These are phyloP conservation scores for Suillus fuscotomentosus DNA, from an alignment of 768 basidiomycete species.

Conservation along the genomic window DNA sequence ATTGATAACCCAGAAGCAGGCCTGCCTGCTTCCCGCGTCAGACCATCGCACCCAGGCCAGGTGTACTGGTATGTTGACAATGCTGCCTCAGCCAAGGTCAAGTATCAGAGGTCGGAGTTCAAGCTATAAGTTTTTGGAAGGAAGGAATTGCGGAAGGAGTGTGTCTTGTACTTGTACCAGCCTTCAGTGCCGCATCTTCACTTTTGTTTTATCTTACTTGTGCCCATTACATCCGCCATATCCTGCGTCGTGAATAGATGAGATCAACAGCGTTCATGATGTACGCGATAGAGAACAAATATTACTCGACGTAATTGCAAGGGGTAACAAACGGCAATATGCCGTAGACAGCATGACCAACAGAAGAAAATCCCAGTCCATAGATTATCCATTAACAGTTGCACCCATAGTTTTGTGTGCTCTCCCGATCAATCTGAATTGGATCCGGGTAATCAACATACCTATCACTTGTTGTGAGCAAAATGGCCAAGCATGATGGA, in stretches of 20 bases:
- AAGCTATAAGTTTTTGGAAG: conserved; percentile 40
- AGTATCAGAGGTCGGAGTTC: conserved; percentile 56
- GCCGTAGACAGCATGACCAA: conserved; percentile 24
- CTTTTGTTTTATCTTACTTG: conserved; percentile 12
- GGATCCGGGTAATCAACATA: conserved; percentile 99
- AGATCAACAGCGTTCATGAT: conserved; percentile 8
- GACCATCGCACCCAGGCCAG: conserved; percentile 74
- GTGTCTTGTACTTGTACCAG: conserved; percentile 26
- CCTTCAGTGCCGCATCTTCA: conserved; percentile 10
- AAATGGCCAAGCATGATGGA: background rate
- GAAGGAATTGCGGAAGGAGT: conserved; percentile 5
- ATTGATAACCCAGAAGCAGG: conserved; percentile 78
- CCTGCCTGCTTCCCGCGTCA: conserved; percentile 82
- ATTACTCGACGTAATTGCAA: conserved; percentile 33
- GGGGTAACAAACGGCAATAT: conserved; percentile 30
- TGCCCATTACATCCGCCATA: background rate
- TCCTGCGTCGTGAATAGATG: conserved; percentile 22
- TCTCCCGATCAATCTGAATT: conserved; percentile 94
- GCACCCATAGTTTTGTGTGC: conserved; percentile 88
- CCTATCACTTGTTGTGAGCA: conserved; percentile 42
- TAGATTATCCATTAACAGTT: conserved; percentile 59
- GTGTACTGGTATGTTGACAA: conserved; percentile 96
- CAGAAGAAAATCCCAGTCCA: conserved; percentile 23
- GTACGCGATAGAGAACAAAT: conserved; percentile 18
- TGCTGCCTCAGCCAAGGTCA: conserved; percentile 65